Conservation (phyloP, 2,329 filamentous ascomycete species). For the Endocalyx cinctus region DNA sequence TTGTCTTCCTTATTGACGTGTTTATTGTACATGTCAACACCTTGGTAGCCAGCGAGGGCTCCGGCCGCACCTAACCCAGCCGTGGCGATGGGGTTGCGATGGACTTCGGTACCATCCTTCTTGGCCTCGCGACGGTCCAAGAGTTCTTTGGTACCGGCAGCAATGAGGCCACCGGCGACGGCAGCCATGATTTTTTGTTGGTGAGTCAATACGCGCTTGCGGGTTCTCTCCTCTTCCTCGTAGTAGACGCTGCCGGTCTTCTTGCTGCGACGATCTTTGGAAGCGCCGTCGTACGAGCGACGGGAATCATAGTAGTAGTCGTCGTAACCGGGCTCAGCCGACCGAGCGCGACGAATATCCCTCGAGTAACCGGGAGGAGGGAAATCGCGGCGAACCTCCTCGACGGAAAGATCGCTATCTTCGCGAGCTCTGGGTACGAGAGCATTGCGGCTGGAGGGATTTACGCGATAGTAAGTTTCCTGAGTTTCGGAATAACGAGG, state of each 20-base stretch:
- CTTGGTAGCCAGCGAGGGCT: conserved; percentile 59
- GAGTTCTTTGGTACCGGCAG: conserved; percentile 62
- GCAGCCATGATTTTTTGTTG: conserved; percentile 64
- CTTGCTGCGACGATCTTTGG: conserved; percentile 41
- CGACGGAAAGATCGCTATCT: conserved; percentile 70
- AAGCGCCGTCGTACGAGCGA: conserved; percentile 17
- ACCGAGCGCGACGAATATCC: conserved; percentile 58
- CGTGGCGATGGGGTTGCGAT: conserved; percentile 55
- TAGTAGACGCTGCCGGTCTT: conserved; percentile 45
- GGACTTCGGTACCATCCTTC: conserved; percentile 41
- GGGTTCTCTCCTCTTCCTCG: conserved; percentile 54
- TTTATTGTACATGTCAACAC: conserved; percentile 60
- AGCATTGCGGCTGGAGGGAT: conserved; percentile 40
- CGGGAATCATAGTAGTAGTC: conserved; percentile 54
- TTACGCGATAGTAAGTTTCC: conserved; percentile 42
- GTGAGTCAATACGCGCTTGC: conserved; percentile 51
- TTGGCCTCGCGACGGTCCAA: conserved; percentile 59
- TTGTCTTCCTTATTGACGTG: conserved; percentile 50
- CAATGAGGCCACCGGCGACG: conserved; percentile 59
- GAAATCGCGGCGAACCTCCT: conserved; percentile 81
- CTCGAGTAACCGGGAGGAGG: conserved; percentile 61
- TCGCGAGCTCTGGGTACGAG: conserved; percentile 59
- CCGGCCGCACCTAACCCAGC: conserved; percentile 61
- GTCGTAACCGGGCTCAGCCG: conserved; percentile 56
- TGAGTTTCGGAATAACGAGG: conserved; percentile 50